Conservation (phyloP, 2,329 filamentous ascomycete species). For the Plectosphaerella cucumerina region DNA sequence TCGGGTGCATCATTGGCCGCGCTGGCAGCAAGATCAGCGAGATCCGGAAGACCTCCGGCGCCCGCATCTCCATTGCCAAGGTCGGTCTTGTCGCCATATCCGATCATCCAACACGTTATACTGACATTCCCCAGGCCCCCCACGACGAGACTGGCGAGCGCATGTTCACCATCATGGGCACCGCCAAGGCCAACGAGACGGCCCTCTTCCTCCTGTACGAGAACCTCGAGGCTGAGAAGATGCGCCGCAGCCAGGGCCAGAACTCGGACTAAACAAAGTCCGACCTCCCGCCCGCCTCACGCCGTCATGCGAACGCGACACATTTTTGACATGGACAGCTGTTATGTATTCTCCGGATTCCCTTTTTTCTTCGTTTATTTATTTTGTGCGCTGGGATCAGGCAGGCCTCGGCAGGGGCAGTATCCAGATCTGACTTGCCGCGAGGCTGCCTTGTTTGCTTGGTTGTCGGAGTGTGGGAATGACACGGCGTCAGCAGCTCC, state of each 20-base stretch:
- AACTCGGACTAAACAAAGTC: constrained; percentile 41
- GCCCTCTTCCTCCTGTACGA: constrained; percentile 96
- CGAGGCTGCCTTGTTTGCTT: constrained; percentile 52
- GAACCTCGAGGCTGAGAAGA: constrained; percentile 98
- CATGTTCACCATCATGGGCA: constrained; percentile 99
- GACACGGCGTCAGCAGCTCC: constrained; percentile 33
- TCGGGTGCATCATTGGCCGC: constrained; percentile 97
- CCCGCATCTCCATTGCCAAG: constrained; percentile 96
- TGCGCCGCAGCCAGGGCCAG: constrained; percentile 82
- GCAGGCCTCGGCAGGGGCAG: constrained; percentile 40
- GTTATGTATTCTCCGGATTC: constrained; percentile 22
- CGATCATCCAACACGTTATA: not conserved
- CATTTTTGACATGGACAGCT: not conserved
- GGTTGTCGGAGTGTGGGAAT: constrained; percentile 33
- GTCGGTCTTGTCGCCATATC: constrained; percentile 31
- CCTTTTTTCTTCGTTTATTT: constrained; percentile 33
- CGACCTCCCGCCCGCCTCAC: not conserved
- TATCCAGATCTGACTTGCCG: constrained; percentile 60
- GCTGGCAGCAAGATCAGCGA: constrained; percentile 97
- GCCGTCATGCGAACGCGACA: not conserved
- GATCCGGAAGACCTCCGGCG: constrained; percentile 93
- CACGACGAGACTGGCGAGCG: constrained; percentile 97
- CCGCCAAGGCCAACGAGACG: constrained; percentile 88
- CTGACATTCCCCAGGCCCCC: constrained; percentile 53
- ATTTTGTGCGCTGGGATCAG: constrained; percentile 41